Evolutionary conservation across 1,284 basidiomycete genomes (phyloP), one percentile per base, ranked within the genome.

Genomic region (Takashimella tepidaria): DNA sequence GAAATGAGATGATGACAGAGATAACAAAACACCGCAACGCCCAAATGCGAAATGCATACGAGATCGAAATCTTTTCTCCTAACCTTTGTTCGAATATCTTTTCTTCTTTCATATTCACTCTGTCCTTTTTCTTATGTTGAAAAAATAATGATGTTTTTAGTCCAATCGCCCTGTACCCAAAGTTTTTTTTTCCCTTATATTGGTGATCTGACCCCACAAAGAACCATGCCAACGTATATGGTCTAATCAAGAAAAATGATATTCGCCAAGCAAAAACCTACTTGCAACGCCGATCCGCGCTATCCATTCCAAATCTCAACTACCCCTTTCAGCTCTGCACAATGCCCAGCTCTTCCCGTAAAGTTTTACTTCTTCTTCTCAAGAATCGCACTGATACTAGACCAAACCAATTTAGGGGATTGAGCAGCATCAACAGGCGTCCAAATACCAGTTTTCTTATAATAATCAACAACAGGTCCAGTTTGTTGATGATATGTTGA

Each of bases 401-500:
- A 84, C 93, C 93, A 98, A 24, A 98, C 93, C 55, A 96, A 82
- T 58, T 80, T 82, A 16, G 95, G 95, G 43, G 86, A 83, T 79
- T 98, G 95, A 24, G 92, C 88, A 54, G 92, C 95, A 72, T 98
- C 95, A 61, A 98, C 82, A 44, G 86, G 87, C 52, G 82, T 79
- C 90, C 90, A 95, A 50, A 95, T 82, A 47, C 89, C 87, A 68
- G 91, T 87, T 64, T 82, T 81, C 77, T 88, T 89, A 84, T 98
- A 98, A 80, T 96, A 97, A 51, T 91, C 91, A n/a, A 92, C 88
- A 24, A 98, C 95, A 26, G 93, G 92, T 3, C 87, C 88, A 21
- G 95, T 98, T 77, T 96, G 92, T 50, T 68, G 52, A 80, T 98
- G 95, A 82, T 89, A 98, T 12, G 89, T 85, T 6, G 74, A 67